phyloP scores from a whole-genome alignment of 2,329 filamentous ascomycete species.

The Knoxdaviesia capensis region DNA sequence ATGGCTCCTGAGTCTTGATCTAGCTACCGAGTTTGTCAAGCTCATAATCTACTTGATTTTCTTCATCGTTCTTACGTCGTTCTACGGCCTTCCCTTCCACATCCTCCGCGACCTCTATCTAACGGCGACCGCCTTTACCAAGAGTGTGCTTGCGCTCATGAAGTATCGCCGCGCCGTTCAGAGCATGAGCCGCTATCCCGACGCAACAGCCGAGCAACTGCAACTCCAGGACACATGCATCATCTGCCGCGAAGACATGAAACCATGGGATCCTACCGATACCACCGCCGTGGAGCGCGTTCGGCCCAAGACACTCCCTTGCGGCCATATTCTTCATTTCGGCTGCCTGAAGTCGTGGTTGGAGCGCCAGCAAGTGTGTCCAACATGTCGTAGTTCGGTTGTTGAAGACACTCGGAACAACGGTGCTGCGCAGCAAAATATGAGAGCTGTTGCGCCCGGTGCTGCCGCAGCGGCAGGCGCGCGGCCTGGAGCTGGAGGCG shows the following conservation, averaged over 20 bases:
- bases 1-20: slow-evolving; percentile 74
- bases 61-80: slow-evolving; percentile 80
- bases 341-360: slow-evolving; percentile 93
- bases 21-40: slow-evolving; percentile 67
- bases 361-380: slow-evolving; percentile 91
- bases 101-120: slow-evolving; percentile 92
- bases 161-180: slow-evolving; percentile 79
- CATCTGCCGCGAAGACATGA: slow-evolving; percentile 94
- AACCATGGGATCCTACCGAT: slow-evolving; percentile 42
- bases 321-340: slow-evolving; percentile 86
- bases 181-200: slow-evolving; percentile 88
- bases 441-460: slow-evolving; percentile 7
- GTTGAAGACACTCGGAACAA: slow-evolving; percentile 23
- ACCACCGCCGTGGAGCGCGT: slow-evolving; percentile 62
- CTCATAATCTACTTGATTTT: slow-evolving; percentile 76
- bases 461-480: slow-evolving; percentile 10
- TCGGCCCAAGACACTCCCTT: slow-evolving; percentile 87
- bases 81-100: slow-evolving; percentile 90
- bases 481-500: slow-evolving; percentile 6
- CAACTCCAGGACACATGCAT: slow-evolving; percentile 83
- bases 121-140: slow-evolving; percentile 78
- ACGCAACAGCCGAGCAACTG: slow-evolving; percentile 76
- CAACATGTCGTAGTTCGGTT: slow-evolving; percentile 77
- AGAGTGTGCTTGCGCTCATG: slow-evolving; percentile 71
- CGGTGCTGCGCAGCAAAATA: slow-evolving; percentile 12